Percentiles rank a stretch among this genome's conserved stretches.
phyloP scores from a whole-genome alignment of 305 asterid species.

The Coffea humblotiana region DNA sequence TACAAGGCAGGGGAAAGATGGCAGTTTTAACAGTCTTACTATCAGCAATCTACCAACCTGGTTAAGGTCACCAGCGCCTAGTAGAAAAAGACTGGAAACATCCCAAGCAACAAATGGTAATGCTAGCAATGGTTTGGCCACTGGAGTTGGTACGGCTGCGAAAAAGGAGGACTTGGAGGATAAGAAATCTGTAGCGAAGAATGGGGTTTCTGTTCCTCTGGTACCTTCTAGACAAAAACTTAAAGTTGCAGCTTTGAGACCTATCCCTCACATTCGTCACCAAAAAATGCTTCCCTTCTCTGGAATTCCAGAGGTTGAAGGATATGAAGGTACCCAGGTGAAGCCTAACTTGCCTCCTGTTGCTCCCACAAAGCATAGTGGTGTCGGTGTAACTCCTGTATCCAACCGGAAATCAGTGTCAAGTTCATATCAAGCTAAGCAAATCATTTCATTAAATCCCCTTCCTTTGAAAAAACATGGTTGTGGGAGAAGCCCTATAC shows the following conservation, averaged over 20 bases:
- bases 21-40: constrained; percentile 29
- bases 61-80: constrained; percentile 82
- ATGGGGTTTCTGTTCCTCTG: constrained; percentile 43
- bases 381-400: constrained; percentile 50
- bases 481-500: constrained; percentile 88
- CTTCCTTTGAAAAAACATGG: constrained; percentile 96
- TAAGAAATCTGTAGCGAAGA: constrained; percentile 32
- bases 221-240: constrained; percentile 47
- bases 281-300: constrained; percentile 97
- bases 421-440: constrained; percentile 78
- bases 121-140: constrained; percentile 35
- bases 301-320: constrained; percentile 44
- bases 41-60: constrained; percentile 60
- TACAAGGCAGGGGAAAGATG: constrained; percentile 42
- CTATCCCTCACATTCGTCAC: constrained; percentile 92
- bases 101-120: constrained; percentile 35
- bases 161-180: constrained; percentile 46
- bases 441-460: constrained; percentile 84
- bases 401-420: constrained; percentile 67
- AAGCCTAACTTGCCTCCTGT: constrained; percentile 55
- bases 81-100: constrained; percentile 57
- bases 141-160: constrained; percentile 28
- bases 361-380: constrained; percentile 59
- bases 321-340: constrained; percentile 53
- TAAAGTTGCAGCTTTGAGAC: constrained; percentile 82